Evolutionary conservation across 2,329 filamentous ascomycete species (phyloP), one percentile per base, ranked within the genome.

Genomic region (Fusarium sp.): DNA sequence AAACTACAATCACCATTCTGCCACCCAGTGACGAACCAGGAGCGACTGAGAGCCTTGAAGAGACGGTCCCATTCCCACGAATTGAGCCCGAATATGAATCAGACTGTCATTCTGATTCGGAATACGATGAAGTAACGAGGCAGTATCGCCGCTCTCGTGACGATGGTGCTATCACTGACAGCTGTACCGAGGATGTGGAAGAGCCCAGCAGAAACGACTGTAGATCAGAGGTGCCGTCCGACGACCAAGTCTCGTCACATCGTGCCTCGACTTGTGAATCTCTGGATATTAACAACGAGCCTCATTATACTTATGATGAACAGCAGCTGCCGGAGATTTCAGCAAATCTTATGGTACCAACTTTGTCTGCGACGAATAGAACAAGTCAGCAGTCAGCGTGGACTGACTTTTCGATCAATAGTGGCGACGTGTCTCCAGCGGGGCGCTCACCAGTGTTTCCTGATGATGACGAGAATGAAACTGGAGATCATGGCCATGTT

Each of bases 361-460:
- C 55, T 78, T 84, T 72, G 75, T 83, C 55, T 77, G 83, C 57
- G 79, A 84, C 45, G 83, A 78, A 89, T 65, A 83, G 88, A 41
- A 79, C 81, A 26, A 90, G 88, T 70, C 86, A 89, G 54, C 85
- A 87, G 60, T 89, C 88, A 4, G 82, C 84, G n/a, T 91, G 89
- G 89, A 90, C 89, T 31, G 88, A 91, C 75, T 86, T 88, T 67
- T 89, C 88, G 1, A 81, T 90, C 15, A 87, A 88, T 22, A 90
- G 87, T 65, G 83, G 82, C 26, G 86, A 88, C 66, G 73, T 71
- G n/a, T 80, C 81, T 18, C 79, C 81, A 44, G 68, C 59, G 15
- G 70, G 74, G 22, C 76, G 73, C 51, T 81, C 81, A 13, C 76
- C 80, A 22, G 78, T 72, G 31, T 70, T 80, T 59, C 78, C 76